Conservation (phyloP, 164 flowering plant genomes). For the Sextonia rubra region DNA sequence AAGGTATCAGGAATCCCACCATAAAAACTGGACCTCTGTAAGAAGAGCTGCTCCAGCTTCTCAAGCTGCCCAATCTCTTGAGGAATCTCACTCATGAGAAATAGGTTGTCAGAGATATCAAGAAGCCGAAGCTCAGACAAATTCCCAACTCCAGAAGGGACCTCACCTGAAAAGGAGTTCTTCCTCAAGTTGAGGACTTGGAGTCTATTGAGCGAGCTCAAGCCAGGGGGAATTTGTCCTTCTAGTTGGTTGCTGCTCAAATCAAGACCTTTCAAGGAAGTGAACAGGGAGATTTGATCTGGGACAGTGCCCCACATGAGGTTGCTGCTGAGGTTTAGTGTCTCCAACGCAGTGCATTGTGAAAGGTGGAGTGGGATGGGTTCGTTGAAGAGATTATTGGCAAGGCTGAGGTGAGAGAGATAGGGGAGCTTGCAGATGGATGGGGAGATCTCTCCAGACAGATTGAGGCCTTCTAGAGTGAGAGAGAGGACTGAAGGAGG, state of each 20-base stretch:
- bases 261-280: conserved; percentile 54
- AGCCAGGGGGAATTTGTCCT: conserved; percentile 56
- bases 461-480: conserved; percentile 60
- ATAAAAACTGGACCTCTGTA: conserved; percentile 65
- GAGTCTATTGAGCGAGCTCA: conserved; percentile 46
- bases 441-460: conserved; percentile 74
- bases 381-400: conserved; percentile 65
- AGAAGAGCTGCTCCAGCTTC: conserved; percentile 56
- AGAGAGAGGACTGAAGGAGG: conserved; percentile 42
- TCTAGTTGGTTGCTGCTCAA: conserved; percentile 63
- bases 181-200: conserved; percentile 66
- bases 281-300: conserved; percentile 55
- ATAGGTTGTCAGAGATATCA: conserved; percentile 65
- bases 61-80: conserved; percentile 49
- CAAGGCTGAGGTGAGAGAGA: conserved; percentile 58
- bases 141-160: conserved; percentile 43
- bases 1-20: conserved; percentile 64
- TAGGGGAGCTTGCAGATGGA: conserved; percentile 54
- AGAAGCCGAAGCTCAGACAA: conserved; percentile 59
- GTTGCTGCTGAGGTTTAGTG: conserved; percentile 68
- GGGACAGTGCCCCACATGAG: conserved; percentile 89
- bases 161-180: conserved; percentile 67
- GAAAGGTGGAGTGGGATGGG: conserved; percentile 76
- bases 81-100: conserved; percentile 63
- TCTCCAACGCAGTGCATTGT: conserved; percentile 47